A percentile compares a stretch with the other conserved stretches of the same genome.
Conservation (phyloP, 495 filamentous ascomycete species). For the Physcia stellaris region DNA sequence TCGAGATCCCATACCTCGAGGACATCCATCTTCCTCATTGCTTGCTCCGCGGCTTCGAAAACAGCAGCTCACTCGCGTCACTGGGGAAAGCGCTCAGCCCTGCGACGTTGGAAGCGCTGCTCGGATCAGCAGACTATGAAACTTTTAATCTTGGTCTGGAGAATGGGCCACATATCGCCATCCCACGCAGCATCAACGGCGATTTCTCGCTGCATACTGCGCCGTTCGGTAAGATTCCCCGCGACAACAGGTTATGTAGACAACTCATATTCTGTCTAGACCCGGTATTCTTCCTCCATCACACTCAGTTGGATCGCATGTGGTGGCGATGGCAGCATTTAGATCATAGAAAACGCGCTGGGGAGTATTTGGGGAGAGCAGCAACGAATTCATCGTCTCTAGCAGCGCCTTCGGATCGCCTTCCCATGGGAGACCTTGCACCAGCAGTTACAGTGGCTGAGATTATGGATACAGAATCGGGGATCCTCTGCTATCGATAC, state of each 20-base stretch:
- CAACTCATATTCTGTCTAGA: no score
- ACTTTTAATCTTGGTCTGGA: slow-evolving; percentile 14
- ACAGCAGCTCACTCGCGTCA: slow-evolving; percentile 1
- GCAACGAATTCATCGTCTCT: no score
- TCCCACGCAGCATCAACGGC: slow-evolving; percentile 14
- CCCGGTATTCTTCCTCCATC: slow-evolving; percentile 44
- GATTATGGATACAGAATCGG: no score
- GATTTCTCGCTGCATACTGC: slow-evolving; percentile 10
- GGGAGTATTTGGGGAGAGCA: no score
- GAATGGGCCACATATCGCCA: slow-evolving; percentile 13
- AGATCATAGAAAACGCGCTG: no score
- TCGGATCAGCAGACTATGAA: slow-evolving; percentile 13
- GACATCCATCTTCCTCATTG: slow-evolving; percentile 10
- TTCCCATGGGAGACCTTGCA: no score
- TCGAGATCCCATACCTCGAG: slow-evolving; percentile 9
- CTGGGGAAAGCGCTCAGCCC: no score
- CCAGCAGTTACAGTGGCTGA: no score
- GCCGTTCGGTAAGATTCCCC: slow-evolving; percentile 3
- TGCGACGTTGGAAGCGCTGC: no score
- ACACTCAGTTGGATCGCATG: slow-evolving; percentile 40
- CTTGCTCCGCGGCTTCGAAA: slow-evolving; percentile 10
- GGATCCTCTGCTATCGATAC: no score
- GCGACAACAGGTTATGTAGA: no score
- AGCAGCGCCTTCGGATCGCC: no score
- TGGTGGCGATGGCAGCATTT: slow-evolving; percentile 47